A percentile compares a stretch with the other conserved stretches of the same genome.
phyloP scores from a whole-genome alignment of 2,329 filamentous ascomycete genomes.

The Ceratocystis harringtonii region DNA sequence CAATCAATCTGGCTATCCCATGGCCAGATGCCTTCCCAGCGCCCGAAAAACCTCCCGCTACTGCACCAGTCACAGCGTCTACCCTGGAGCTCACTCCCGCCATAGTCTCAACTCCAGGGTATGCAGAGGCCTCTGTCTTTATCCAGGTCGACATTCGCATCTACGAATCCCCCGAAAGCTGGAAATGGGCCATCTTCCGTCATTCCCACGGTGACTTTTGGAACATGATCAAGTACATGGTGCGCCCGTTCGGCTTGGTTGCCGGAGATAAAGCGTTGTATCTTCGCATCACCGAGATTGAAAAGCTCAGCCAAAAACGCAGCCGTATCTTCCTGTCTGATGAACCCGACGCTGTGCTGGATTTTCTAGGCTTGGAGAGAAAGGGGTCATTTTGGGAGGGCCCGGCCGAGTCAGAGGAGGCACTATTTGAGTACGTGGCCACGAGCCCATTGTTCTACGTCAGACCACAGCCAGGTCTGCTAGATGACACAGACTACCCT shows the following conservation, averaged over 20 bases:
- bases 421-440: slow-evolving; percentile 10
- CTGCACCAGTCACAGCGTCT: background rate
- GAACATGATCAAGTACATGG: slow-evolving; percentile 47
- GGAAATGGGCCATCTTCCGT: slow-evolving; percentile 52
- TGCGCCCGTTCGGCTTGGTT: slow-evolving; percentile 51
- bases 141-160: slow-evolving; percentile 58
- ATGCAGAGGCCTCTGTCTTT: background rate
- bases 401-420: slow-evolving; percentile 36
- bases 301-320: slow-evolving; percentile 39
- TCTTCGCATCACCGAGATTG: slow-evolving; percentile 54
- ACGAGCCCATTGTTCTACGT: slow-evolving; percentile 38
- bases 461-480: slow-evolving; percentile 13
- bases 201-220: slow-evolving; percentile 58
- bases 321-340: slow-evolving; percentile 45
- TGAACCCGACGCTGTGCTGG: slow-evolving; percentile 39
- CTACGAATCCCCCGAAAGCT: slow-evolving; percentile 28
- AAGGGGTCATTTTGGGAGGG: slow-evolving; percentile 32
- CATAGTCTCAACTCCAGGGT: background rate
- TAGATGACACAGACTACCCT: slow-evolving; percentile 25
- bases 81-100: background rate
- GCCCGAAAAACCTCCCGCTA: background rate
- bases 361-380: slow-evolving; percentile 46
- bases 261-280: slow-evolving; percentile 48
- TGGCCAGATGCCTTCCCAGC: slow-evolving; percentile 29
- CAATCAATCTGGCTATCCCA: slow-evolving; percentile 38